Evolutionary conservation across 108 stramenopile species (phyloP).

Genomic region (Schizochytrium sp.): DNA sequence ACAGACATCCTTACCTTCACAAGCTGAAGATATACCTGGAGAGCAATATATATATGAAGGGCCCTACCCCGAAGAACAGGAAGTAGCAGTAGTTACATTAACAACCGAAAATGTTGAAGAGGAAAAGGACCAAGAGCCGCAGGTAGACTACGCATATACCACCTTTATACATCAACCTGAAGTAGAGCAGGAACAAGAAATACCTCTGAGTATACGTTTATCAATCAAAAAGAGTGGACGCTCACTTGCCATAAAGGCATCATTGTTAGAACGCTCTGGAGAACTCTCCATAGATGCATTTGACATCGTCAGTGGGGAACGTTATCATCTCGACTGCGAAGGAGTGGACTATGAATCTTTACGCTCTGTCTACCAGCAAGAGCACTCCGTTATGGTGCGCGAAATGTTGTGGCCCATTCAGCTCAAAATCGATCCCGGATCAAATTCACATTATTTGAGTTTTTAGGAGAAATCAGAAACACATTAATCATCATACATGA

Average conservation of each 20-base stretch:
- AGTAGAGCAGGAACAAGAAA: background rate
- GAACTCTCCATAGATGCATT: background rate
- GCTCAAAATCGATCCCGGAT: background rate
- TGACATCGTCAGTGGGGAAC: background rate
- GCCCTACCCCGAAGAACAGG: too few species aligned
- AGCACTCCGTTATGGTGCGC: background rate
- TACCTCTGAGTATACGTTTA: background rate
- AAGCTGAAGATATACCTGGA: too few species aligned
- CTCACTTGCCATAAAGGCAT: slow-evolving; percentile 6
- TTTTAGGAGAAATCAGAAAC: background rate
- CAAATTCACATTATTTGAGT: background rate
- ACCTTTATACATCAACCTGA: too few species aligned
- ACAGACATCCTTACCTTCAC: too few species aligned
- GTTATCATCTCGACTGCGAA: slow-evolving; percentile 29
- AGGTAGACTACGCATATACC: too few species aligned
- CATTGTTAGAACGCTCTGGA: background rate
- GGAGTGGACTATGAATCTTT: slow-evolving; percentile 26
- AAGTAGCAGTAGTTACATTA: too few species aligned
- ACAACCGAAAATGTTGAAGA: too few species aligned
- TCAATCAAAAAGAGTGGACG: background rate
- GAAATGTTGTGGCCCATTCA: background rate
- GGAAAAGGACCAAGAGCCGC: too few species aligned
- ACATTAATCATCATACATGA: too few species aligned
- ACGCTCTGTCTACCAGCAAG: background rate
- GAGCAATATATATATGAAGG: too few species aligned